phyloP scores from a whole-genome alignment of 139 green algal genomes.

The Nannochloris sp. region DNA sequence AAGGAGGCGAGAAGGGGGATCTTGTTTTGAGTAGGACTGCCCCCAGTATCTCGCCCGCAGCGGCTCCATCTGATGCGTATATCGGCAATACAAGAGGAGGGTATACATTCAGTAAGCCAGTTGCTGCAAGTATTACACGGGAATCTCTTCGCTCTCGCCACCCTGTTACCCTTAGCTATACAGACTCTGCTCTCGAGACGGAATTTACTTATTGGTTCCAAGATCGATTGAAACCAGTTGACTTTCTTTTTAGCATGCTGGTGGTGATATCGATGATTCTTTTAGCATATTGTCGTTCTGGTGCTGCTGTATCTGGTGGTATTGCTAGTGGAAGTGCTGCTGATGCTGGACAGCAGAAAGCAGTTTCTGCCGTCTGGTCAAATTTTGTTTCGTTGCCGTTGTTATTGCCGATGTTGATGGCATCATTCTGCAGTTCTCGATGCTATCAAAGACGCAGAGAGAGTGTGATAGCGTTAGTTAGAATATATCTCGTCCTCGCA shows the following conservation, averaged over 20 bases:
- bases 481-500: no score
- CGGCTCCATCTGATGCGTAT: background rate
- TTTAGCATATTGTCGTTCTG: no score
- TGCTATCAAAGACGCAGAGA: no score
- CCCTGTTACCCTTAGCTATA: background rate
- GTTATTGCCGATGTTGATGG: no score
- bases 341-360: no score
- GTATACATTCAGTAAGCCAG: background rate
- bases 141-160: background rate
- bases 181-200: background rate
- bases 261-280: background rate
- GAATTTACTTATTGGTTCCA: conserved; percentile 6
- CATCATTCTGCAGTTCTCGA: no score
- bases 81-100: no score
- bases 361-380: no score
- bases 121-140: background rate
- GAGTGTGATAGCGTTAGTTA: no score
- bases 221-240: conserved; percentile 4
- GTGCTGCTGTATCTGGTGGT: no score
- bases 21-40: background rate
- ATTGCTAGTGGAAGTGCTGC: no score
- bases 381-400: no score
- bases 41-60: background rate
- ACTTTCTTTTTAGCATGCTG: conserved; percentile 11
- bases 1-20: background rate